These are phyloP conservation scores for Jamesozyma rosinii DNA, from an alignment of 805 yeast species.

Conservation along the genomic window DNA sequence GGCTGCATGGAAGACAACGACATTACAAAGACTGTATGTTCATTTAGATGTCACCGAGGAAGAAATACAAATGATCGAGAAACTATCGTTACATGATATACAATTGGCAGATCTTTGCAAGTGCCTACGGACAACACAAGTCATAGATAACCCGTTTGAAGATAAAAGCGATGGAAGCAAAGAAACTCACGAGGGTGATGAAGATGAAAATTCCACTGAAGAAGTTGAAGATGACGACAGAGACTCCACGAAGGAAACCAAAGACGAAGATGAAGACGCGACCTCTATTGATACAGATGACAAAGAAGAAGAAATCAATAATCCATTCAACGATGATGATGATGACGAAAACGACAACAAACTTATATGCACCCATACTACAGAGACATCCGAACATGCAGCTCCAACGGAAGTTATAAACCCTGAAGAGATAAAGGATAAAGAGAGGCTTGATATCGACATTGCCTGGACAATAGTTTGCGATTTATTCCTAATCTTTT, in stretches of 20 bases:
- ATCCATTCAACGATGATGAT: neutral
- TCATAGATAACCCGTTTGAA: slow-evolving; percentile 26
- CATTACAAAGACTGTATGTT: slow-evolving; percentile 61
- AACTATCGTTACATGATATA: slow-evolving; percentile 74
- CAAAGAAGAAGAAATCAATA: neutral
- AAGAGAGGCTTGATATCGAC: slow-evolving; percentile 50
- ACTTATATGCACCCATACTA: slow-evolving; percentile 6
- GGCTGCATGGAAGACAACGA: slow-evolving; percentile 74
- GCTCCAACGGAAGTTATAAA: slow-evolving; percentile 16
- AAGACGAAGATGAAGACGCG: neutral
- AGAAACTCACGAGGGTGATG: slow-evolving; percentile 7
- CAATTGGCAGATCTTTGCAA: slow-evolving; percentile 60
- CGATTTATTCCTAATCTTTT: slow-evolving; percentile 70
- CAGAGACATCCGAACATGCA: neutral
- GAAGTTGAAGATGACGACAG: neutral
- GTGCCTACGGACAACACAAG: slow-evolving; percentile 45
- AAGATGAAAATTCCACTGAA: slow-evolving; percentile 4
- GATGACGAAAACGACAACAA: neutral
- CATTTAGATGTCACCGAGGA: slow-evolving; percentile 73
- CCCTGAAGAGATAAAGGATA: slow-evolving; percentile 30
- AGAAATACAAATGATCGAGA: slow-evolving; percentile 82
- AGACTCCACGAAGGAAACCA: neutral
- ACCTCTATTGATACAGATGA: neutral
- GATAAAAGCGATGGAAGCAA: slow-evolving; percentile 3
- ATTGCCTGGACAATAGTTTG: slow-evolving; percentile 91